Conservation (phyloP, 169 alveolate genomes). For the Perkinsus olseni region DNA sequence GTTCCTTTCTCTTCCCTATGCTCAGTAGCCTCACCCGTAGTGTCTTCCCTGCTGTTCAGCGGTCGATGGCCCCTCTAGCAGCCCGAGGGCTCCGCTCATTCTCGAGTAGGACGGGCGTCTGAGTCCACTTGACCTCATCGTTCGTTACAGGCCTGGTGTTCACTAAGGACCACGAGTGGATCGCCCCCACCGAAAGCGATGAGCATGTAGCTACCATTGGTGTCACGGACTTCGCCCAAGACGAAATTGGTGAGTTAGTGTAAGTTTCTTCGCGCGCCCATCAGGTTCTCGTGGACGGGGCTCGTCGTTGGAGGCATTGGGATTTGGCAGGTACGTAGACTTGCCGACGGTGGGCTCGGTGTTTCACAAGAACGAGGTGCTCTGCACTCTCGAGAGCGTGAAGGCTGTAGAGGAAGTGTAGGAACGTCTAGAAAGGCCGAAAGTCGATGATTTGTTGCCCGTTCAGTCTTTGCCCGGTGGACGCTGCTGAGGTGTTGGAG, state of each 20-base stretch:
- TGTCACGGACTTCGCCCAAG: not conserved
- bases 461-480: not conserved
- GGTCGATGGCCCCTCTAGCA: not conserved
- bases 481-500: not conserved
- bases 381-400: not conserved
- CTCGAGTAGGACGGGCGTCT: not conserved
- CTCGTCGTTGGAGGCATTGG: not conserved
- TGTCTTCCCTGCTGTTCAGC: not conserved
- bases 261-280: too few relatives aligned
- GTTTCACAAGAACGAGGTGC: not conserved
- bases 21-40: not conserved
- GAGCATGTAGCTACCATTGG: not conserved
- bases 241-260: not conserved
- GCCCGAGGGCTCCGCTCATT: not conserved
- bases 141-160: not conserved
- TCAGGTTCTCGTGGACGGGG: too few relatives aligned
- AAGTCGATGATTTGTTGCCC: not conserved
- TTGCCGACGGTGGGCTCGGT: not conserved
- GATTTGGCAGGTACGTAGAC: not conserved
- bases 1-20: not conserved
- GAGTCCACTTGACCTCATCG: not conserved
- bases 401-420: not conserved
- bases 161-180: not conserved
- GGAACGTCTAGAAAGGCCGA: not conserved
- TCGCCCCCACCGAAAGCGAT: not conserved